These are phyloP conservation scores for Solanum clarkiae DNA, from an alignment of 257 asterid species.

Conservation along the genomic window DNA sequence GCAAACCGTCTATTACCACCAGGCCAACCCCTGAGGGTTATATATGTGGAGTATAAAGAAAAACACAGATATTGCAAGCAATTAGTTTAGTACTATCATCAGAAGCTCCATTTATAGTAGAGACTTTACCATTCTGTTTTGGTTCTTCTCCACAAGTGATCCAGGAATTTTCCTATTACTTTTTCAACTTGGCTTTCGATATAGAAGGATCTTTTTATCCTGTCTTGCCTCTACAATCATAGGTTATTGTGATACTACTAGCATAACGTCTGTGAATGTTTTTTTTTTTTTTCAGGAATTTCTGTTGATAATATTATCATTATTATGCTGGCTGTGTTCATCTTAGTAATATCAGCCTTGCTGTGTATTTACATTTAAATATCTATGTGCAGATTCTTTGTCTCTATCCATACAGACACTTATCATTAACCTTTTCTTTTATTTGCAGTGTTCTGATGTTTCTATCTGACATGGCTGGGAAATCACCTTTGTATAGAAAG, in stretches of 20 bases:
- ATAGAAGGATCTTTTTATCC: neutral
- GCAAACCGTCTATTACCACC: no score
- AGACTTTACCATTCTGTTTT: neutral
- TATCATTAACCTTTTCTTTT: neutral
- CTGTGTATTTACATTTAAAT: neutral
- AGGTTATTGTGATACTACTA: neutral
- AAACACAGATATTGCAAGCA: neutral
- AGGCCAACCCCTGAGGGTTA: no score
- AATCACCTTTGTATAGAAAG: conserved; percentile 86
- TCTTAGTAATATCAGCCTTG: neutral
- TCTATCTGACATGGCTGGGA: conserved; percentile 94
- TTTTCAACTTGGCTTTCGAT: neutral
- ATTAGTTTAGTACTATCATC: neutral
- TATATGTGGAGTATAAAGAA: neutral
- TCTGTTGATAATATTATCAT: neutral
- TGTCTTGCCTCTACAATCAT: neutral
- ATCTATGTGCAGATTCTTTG: neutral
- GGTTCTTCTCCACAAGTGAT: neutral
- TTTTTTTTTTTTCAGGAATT: neutral
- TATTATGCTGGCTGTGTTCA: neutral
- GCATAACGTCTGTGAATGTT: neutral
- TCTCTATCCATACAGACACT: neutral
- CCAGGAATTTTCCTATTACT: neutral
- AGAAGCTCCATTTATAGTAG: neutral
- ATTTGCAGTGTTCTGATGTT: conserved; percentile 73